Evolutionary conservation across 2,329 filamentous ascomycete species (phyloP), one percentile per base, ranked within the genome.

Genomic region (Amesomyces nigricolor): DNA sequence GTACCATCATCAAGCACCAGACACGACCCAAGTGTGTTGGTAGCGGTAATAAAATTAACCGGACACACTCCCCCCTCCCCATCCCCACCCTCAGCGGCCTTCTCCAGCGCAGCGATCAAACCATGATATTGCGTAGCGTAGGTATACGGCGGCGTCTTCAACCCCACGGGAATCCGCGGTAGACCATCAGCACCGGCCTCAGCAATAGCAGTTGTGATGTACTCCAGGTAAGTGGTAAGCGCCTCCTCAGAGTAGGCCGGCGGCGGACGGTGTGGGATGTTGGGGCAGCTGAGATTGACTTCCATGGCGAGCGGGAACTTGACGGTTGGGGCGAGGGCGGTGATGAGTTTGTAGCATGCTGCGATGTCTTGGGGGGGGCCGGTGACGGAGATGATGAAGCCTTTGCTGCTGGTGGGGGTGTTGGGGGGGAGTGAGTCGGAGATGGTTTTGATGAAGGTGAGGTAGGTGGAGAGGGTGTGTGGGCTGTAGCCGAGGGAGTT

Each of bases 401-500:
- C 78, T 60, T 89, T 89, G 22, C 54, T 53, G 54, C 53, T 22
- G 22, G 13, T 10, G 5, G 51, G 35, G 38, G 61, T 22, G 22
- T 14, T 10, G 5, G 51, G 35, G 38, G 61, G 58, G 4, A 39
- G 39, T 32, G 57, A 51, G n/a, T 51, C 32, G 0, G 73, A 69
- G 29, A 85, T 75, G 29, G 77, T 71, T 13, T 71, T 63, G 55
- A 88, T 73, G 53, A 80, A 81, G 1, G 59, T 60, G 0, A 91
- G 73, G 57, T 90, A 91, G 11, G 72, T 69, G 9, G 72, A 63
- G 0, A 91, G 74, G 0, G 78, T 71, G 14, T 82, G 69, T 0
- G 87, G 88, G 58, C 83, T 88, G 69, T 91, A 92, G 4, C 88
- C 88, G 2, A 90, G 73, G 0, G 81, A 89, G 66, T 92, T 91